phyloP scores from a whole-genome alignment of 306 rosid species.

The cucumber (Cucumis sativus) region DNA sequence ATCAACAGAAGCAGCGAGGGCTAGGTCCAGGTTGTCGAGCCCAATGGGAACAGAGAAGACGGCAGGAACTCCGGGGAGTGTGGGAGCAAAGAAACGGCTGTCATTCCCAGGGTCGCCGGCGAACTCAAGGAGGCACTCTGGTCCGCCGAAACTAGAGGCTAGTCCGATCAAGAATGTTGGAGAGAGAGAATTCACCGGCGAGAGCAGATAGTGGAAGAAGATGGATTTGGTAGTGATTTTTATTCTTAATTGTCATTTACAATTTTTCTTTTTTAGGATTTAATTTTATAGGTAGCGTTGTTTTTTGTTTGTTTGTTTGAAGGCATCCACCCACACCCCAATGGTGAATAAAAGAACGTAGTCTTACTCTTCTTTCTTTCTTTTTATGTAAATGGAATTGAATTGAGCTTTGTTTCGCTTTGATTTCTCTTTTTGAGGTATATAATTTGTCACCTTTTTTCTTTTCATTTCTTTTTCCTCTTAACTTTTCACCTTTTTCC shows the following conservation, averaged over 20 bases:
- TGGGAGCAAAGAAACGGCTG: slow-evolving; percentile 46
- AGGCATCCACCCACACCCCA: neutral
- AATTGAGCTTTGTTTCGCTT: neutral
- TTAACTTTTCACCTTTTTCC: too few species aligned
- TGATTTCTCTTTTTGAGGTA: neutral
- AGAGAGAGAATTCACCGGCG: neutral
- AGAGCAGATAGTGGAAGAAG: neutral
- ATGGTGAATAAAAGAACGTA: neutral
- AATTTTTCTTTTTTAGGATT: neutral
- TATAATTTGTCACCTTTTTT: neutral
- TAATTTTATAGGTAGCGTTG: neutral
- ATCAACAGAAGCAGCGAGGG: slow-evolving; percentile 35
- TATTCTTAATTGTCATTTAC: neutral
- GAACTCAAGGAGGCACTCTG: slow-evolving; percentile 34
- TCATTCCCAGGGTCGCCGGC: slow-evolving; percentile 32
- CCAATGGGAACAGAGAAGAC: slow-evolving; percentile 16
- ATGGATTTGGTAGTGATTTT: neutral
- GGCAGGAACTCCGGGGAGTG: slow-evolving; percentile 11
- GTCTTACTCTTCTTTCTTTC: neutral
- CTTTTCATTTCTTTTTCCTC: too few species aligned
- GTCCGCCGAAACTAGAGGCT: slow-evolving; percentile 26
- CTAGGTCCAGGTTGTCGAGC: slow-evolving; percentile 26
- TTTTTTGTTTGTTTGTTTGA: neutral
- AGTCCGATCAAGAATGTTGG: slow-evolving; percentile 15
- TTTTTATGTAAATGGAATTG: neutral